These are phyloP conservation scores for Skeletonema marinoi DNA, from an alignment of 108 stramenopile species.

Conservation along the genomic window DNA sequence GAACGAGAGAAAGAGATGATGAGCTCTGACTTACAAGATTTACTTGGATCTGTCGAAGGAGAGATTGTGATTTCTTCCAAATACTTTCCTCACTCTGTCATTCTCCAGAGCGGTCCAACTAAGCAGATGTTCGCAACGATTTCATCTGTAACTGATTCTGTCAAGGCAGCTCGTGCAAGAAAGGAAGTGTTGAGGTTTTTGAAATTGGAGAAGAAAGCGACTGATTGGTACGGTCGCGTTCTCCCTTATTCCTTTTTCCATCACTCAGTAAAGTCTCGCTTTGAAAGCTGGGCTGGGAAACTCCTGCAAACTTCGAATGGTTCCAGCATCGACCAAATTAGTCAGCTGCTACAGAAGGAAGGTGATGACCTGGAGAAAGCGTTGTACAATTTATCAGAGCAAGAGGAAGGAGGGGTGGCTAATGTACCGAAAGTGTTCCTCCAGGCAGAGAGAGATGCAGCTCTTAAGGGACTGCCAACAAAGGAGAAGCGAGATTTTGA, in stretches of 20 bases:
- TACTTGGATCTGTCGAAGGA: conserved; percentile 36
- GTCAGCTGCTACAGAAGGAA: conserved; percentile 17
- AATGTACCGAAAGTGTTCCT: conserved; percentile 48
- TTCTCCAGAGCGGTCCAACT: conserved; percentile 19
- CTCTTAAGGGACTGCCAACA: conserved; percentile 26
- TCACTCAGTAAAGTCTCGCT: conserved; percentile 26
- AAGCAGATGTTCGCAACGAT: conserved; percentile 16
- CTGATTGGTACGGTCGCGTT: conserved; percentile 65
- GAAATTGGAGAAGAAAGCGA: conserved; percentile 54
- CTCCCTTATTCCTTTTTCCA: conserved; percentile 46
- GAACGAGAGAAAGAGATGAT: conserved; percentile 22
- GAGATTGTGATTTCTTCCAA: conserved; percentile 12
- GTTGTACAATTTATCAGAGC: conserved; percentile 47
- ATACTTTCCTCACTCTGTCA: conserved; percentile 35
- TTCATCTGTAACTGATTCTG: neutral
- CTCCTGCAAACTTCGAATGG: conserved; percentile 6
- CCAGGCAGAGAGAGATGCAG: conserved; percentile 34
- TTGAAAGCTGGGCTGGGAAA: conserved; percentile 33
- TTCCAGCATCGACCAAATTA: neutral
- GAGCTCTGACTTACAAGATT: conserved; percentile 16
- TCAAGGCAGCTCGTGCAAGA: conserved; percentile 17
- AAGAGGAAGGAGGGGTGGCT: conserved; percentile 41
- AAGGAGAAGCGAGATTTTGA: conserved; percentile 7
- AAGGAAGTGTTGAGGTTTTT: conserved; percentile 43
- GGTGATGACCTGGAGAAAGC: conserved; percentile 33